Conservation (phyloP, 2,329 filamentous ascomycete species). For the Plectosphaerella sp. region DNA sequence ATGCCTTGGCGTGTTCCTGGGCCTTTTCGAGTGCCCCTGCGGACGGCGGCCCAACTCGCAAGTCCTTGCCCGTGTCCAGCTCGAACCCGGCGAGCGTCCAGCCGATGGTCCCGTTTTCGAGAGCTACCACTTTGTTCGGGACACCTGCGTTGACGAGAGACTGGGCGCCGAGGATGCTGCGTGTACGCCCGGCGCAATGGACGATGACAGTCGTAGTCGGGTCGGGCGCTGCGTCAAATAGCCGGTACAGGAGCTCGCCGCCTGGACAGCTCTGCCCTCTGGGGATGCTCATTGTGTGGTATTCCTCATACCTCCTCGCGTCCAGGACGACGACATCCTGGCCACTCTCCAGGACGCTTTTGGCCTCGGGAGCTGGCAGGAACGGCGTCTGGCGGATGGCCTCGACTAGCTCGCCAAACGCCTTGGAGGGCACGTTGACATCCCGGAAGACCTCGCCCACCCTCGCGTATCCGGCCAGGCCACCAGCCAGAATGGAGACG, state of each 20-base stretch:
- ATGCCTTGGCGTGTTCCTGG: constrained; percentile 5
- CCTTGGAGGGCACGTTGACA: constrained; percentile 24
- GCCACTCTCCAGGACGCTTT: constrained; percentile 16
- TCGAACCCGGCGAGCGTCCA: constrained; percentile 22
- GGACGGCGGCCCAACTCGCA: constrained; percentile 10
- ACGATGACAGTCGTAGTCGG: constrained; percentile 21
- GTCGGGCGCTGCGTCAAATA: constrained; percentile 20
- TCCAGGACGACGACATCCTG: constrained; percentile 20
- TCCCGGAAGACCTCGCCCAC: constrained; percentile 23
- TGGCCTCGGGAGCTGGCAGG: constrained; percentile 18
- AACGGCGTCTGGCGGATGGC: constrained; percentile 23
- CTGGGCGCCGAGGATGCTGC: constrained; percentile 23
- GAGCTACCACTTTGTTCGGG: constrained; percentile 20
- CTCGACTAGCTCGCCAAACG: constrained; percentile 25
- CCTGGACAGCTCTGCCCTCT: constrained; percentile 23
- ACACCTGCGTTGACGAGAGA: constrained; percentile 20
- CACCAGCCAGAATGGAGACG: constrained; percentile 18
- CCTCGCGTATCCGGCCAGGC: constrained; percentile 16
- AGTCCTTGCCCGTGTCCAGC: constrained; percentile 16
- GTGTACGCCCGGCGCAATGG: constrained; percentile 24
- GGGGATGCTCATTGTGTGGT: constrained; percentile 25
- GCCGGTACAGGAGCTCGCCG: constrained; percentile 21
- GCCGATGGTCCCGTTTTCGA: constrained; percentile 24
- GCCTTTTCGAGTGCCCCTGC: constrained; percentile 6
- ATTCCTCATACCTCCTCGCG: constrained; percentile 21